Evolutionary conservation across 2,329 filamentous ascomycete genomes (phyloP).

Genomic region (Xylariaceae sp.): DNA sequence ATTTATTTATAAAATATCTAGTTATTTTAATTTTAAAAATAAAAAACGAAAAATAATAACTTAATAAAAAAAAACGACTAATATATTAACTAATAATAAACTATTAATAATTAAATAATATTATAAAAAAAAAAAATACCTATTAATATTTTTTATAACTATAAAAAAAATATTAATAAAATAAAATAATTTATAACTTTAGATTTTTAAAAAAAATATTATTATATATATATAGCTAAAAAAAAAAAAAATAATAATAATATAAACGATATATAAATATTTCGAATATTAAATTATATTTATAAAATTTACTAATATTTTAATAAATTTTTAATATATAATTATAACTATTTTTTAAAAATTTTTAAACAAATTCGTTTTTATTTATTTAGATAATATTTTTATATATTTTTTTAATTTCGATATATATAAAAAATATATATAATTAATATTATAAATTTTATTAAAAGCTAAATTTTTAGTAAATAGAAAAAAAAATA

Average conservation of each 20-base stretch:
- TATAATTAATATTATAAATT: not conserved
- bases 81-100: not conserved
- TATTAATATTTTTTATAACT: not conserved
- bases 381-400: conserved; percentile 3
- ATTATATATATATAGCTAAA: not conserved
- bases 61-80: not conserved
- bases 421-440: conserved; percentile 2
- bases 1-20: not conserved
- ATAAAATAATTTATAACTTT: conserved; percentile 1
- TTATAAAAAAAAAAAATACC: not conserved
- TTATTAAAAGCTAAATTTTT: not conserved
- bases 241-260: not conserved
- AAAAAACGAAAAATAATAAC: not conserved
- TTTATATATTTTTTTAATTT: conserved; percentile 1
- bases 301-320: not conserved
- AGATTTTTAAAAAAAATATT: conserved; percentile 4
- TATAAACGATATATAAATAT: conserved; percentile 1
- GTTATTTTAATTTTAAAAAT: not conserved
- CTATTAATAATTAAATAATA: not conserved
- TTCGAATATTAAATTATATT: too few relatives aligned
- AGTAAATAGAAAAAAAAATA: not conserved
- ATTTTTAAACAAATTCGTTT: not conserved
- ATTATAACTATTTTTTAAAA: not conserved
- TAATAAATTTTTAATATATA: not conserved
- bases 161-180: not conserved